phyloP scores from a whole-genome alignment of 768 basidiomycete genomes.

The Tylopilus plumbeoviolaceoides region DNA sequence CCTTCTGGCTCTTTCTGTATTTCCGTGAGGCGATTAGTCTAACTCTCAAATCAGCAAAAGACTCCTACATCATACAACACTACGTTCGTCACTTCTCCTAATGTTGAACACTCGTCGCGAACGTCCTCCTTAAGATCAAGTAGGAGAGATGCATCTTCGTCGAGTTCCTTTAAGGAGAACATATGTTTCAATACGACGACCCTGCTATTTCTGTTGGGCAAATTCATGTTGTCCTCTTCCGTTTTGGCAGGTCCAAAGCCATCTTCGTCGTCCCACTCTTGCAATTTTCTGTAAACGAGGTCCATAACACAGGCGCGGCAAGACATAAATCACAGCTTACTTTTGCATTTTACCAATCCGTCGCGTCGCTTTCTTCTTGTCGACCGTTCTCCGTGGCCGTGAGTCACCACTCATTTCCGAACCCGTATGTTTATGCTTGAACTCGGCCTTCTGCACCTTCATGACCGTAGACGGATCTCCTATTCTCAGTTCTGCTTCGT shows the following conservation, averaged over 20 bases:
- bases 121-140: slow-evolving; percentile 97
- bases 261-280: slow-evolving; percentile 93
- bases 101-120: slow-evolving; percentile 81
- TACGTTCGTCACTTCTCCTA: slow-evolving; percentile 96
- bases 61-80: slow-evolving; percentile 86
- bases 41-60: not conserved
- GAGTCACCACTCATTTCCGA: slow-evolving; percentile 37
- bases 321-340: slow-evolving; percentile 36
- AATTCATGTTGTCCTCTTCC: slow-evolving; percentile 46
- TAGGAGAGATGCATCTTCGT: slow-evolving; percentile 78
- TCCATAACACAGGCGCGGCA: not conserved
- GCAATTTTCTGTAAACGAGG: slow-evolving; percentile 64
- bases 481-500: slow-evolving; percentile 86
- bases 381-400: slow-evolving; percentile 57
- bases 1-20: slow-evolving; percentile 86
- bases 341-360: slow-evolving; percentile 85
- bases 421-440: slow-evolving; percentile 59
- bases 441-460: slow-evolving; percentile 73
- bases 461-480: slow-evolving; percentile 74
- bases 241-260: slow-evolving; percentile 75
- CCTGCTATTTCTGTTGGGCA: slow-evolving; percentile 54
- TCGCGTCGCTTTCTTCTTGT: slow-evolving; percentile 73
- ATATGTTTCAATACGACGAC: slow-evolving; percentile 94
- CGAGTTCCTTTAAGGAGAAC: slow-evolving; percentile 85
- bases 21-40: slow-evolving; percentile 2